A percentile compares a stretch with the other conserved stretches of the same genome.
phyloP scores from a whole-genome alignment of 768 basidiomycete species.

The Suillus placidus region DNA sequence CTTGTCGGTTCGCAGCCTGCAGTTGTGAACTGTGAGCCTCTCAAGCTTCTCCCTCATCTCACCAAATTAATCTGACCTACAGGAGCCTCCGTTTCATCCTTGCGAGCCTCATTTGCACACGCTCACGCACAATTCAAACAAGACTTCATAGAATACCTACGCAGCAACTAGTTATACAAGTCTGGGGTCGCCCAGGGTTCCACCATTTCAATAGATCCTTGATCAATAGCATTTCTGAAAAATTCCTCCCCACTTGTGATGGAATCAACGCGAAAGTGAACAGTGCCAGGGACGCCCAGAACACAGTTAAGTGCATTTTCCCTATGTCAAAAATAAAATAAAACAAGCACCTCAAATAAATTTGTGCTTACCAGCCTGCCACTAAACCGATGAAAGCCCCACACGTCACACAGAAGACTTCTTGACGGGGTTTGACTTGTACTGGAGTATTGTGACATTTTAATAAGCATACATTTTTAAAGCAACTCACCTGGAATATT shows the following conservation, averaged over 20 bases:
- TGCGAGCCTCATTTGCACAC: too few relatives aligned
- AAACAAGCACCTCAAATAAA: background rate
- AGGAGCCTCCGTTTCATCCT: background rate
- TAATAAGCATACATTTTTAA: background rate
- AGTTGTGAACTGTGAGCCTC: background rate
- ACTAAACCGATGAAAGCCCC: background rate
- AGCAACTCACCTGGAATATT: background rate
- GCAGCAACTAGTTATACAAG: background rate
- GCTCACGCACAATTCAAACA: too few relatives aligned
- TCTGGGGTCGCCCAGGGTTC: background rate
- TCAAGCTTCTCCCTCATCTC: background rate
- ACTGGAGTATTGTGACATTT: background rate
- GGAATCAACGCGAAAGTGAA: background rate
- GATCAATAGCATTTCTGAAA: background rate
- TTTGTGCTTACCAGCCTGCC: background rate
- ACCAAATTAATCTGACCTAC: background rate
- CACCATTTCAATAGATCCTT: background rate
- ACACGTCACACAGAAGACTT: background rate
- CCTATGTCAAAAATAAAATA: conserved; percentile 1
- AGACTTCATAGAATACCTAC: too few relatives aligned
- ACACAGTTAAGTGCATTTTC: background rate
- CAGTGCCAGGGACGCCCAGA: background rate
- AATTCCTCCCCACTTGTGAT: background rate
- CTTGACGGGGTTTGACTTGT: background rate
- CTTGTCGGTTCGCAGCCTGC: background rate